Evolutionary conservation across 768 basidiomycete genomes (phyloP).

Genomic region (Basidioascus undulatus): DNA sequence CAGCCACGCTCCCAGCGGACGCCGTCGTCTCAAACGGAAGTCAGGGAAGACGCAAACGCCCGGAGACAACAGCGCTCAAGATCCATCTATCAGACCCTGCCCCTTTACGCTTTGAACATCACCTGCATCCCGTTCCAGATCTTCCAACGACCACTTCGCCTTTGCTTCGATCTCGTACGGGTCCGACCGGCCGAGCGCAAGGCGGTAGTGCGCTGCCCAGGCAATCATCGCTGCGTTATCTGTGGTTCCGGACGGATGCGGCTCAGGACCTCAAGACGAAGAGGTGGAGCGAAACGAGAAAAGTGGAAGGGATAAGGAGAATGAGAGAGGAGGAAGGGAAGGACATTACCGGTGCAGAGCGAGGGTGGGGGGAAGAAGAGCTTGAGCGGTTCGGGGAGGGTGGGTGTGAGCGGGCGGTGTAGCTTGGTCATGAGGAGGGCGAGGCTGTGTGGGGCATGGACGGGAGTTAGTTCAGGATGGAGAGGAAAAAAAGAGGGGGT

Average conservation of each 20-base stretch:
- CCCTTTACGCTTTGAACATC: no score
- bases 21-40: no score
- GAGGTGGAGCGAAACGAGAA: not conserved
- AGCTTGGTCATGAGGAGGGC: constrained; percentile 8
- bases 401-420: constrained; percentile 9
- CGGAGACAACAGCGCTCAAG: no score
- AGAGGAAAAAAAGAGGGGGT: not conserved
- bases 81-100: no score
- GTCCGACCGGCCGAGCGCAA: no score
- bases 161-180: no score
- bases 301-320: not conserved
- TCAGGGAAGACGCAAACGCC: no score
- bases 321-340: no score
- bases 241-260: constrained; percentile 15
- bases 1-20: no score
- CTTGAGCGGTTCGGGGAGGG: constrained; percentile 17
- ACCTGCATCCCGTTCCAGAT: no score
- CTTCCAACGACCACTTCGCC: no score
- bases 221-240: constrained; percentile 96
- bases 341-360: constrained; percentile 73
- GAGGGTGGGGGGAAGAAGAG: constrained; percentile 49
- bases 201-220: no score
- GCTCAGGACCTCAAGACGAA: not conserved
- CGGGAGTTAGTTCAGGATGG: not conserved
- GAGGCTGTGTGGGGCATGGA: not conserved